These are phyloP conservation scores for Testicularia cyperi DNA, from an alignment of 1,284 basidiomycete genomes.

Conservation along the genomic window DNA sequence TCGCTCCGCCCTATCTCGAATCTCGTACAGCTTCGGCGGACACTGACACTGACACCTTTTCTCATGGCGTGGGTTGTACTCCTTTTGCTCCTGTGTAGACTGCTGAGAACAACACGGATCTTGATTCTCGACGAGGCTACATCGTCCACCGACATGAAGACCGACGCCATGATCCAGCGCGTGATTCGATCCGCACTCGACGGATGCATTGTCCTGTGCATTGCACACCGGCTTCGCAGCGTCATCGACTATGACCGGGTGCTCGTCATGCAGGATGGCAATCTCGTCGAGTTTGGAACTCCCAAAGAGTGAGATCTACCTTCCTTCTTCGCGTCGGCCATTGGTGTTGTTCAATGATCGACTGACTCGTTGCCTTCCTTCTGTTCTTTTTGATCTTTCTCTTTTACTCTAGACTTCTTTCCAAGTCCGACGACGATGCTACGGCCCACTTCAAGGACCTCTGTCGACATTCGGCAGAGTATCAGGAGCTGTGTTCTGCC, in stretches of 20 bases:
- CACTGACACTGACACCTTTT: too few species aligned
- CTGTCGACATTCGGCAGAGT: constrained; percentile 26
- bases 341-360: background rate
- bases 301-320: constrained; percentile 61
- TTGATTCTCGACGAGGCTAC: constrained; percentile 81
- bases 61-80: too few species aligned
- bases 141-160: constrained; percentile 53
- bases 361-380: background rate
- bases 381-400: background rate
- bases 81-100: constrained; percentile 64
- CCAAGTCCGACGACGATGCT: constrained; percentile 11
- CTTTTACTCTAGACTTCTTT: constrained; percentile 3
- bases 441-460: constrained; percentile 21
- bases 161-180: constrained; percentile 33
- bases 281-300: constrained; percentile 72
- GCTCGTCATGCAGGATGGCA: constrained; percentile 64
- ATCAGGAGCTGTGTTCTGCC: constrained; percentile 15
- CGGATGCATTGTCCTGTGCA: constrained; percentile 61
- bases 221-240: constrained; percentile 36
- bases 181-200: constrained; percentile 19
- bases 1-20: constrained; percentile 1
- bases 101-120: constrained; percentile 73
- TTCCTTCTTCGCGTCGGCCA: background rate
- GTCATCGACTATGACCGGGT: constrained; percentile 70
- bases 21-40: background rate